phyloP scores from a whole-genome alignment of 2,329 filamentous ascomycete species.

The Fusarium euwallaceae region DNA sequence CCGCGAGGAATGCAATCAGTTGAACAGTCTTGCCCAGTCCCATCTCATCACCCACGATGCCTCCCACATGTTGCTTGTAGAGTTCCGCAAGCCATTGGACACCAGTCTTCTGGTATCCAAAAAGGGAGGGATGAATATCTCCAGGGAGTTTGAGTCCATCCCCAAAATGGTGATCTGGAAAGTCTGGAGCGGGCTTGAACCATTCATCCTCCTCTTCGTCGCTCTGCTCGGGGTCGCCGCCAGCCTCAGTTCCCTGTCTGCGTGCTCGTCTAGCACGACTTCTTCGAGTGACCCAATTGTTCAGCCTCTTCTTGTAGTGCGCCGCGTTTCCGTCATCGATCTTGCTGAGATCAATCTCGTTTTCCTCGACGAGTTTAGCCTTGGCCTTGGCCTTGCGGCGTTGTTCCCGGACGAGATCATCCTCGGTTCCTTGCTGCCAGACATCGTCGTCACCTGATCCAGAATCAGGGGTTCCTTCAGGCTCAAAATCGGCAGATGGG shows the following conservation, averaged over 20 bases:
- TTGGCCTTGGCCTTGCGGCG: slow-evolving; percentile 60
- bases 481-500: slow-evolving; percentile 64
- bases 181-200: slow-evolving; percentile 87
- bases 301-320: slow-evolving; percentile 81
- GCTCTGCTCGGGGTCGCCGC: slow-evolving; percentile 56
- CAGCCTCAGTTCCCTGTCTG: slow-evolving; percentile 52
- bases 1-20: slow-evolving; percentile 83
- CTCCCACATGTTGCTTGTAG: slow-evolving; percentile 89
- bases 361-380: slow-evolving; percentile 51
- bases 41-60: slow-evolving; percentile 98
- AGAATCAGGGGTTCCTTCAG: slow-evolving; percentile 48
- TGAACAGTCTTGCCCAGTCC: slow-evolving; percentile 93
- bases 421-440: slow-evolving; percentile 56
- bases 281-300: slow-evolving; percentile 76
- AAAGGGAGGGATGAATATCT: slow-evolving; percentile 91
- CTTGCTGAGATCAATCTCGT: slow-evolving; percentile 63
- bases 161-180: slow-evolving; percentile 80
- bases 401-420: slow-evolving; percentile 54
- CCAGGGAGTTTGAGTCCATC: slow-evolving; percentile 86
- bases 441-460: slow-evolving; percentile 52
- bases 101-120: slow-evolving; percentile 97
- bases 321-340: slow-evolving; percentile 92
- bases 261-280: slow-evolving; percentile 58
- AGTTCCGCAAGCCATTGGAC: slow-evolving; percentile 97
- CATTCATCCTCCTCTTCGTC: slow-evolving; percentile 73